Evolutionary conservation across 2,329 filamentous ascomycete genomes (phyloP).

Genomic region (Apiospora hydei): DNA sequence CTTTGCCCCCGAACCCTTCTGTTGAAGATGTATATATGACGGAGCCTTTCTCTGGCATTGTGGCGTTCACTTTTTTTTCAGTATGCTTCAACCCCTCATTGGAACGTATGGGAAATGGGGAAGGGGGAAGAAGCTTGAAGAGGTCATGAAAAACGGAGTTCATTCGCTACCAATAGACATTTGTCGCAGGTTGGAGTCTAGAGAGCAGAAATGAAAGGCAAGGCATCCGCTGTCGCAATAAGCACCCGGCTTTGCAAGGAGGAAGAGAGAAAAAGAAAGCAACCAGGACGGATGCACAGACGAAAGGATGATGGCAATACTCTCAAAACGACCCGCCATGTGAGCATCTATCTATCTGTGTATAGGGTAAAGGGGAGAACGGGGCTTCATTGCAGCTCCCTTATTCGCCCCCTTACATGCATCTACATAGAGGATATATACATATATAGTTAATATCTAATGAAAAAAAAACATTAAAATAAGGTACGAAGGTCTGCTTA

Average conservation of each 20-base stretch:
- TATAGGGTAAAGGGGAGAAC: not conserved
- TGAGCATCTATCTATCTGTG: not conserved
- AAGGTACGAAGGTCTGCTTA: not conserved
- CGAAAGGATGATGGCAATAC: not conserved
- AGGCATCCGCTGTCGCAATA: not conserved
- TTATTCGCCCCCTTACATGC: not conserved
- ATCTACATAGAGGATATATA: conserved; percentile 13
- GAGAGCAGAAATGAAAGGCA: not conserved
- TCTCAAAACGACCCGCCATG: conserved; percentile 1
- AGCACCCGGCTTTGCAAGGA: not conserved
- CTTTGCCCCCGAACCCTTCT: not conserved
- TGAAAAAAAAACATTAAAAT: conserved; percentile 10
- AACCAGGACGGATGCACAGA: not conserved
- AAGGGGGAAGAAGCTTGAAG: not conserved
- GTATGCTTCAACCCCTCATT: not conserved
- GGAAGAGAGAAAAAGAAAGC: not conserved
- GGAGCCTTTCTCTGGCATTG: not conserved
- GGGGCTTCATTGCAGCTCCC: not conserved
- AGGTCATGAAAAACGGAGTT: not conserved
- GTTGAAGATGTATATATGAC: conserved; percentile 12
- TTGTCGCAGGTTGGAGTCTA: conserved; percentile 1
- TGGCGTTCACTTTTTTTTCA: not conserved
- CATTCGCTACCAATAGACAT: conserved; percentile 11
- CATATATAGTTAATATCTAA: conserved; percentile 20
- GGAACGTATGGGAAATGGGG: not conserved